phyloP scores from a whole-genome alignment of 306 rosid genomes.

The Vicia sativa region DNA sequence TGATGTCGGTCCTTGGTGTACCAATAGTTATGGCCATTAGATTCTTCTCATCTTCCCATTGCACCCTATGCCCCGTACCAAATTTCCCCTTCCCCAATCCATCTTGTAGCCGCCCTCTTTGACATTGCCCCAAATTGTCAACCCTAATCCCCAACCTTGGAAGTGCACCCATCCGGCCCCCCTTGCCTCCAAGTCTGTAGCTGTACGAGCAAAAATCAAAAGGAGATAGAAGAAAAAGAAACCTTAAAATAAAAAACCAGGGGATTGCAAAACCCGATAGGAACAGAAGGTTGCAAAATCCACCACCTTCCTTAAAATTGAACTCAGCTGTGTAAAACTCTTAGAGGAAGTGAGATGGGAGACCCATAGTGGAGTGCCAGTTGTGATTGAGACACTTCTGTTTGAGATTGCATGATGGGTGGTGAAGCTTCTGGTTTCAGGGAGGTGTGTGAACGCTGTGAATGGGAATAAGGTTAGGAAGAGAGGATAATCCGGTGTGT shows the following conservation, averaged over 20 bases:
- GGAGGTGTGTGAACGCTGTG: background rate
- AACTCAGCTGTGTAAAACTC: background rate
- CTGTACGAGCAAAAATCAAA: background rate
- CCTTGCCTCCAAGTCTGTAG: background rate
- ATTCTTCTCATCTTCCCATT: background rate
- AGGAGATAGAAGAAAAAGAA: background rate
- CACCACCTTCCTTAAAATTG: background rate
- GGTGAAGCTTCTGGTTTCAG: background rate
- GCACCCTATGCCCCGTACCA: background rate
- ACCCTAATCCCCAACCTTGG: background rate
- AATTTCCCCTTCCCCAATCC: background rate
- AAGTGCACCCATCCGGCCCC: background rate
- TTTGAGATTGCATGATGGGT: background rate
- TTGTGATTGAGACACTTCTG: background rate
- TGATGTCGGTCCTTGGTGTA: background rate
- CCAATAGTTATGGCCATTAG: background rate
- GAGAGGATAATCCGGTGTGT: background rate
- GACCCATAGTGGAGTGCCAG: background rate
- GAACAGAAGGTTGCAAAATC: background rate
- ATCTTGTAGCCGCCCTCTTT: background rate
- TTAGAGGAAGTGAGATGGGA: slow-evolving; percentile 15
- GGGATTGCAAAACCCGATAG: background rate
- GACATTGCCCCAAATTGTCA: background rate
- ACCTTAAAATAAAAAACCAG: background rate
- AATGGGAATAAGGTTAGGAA: background rate